These are phyloP conservation scores for Fusarium ambrosium DNA, from an alignment of 2,329 filamentous ascomycete genomes.

Conservation along the genomic window DNA sequence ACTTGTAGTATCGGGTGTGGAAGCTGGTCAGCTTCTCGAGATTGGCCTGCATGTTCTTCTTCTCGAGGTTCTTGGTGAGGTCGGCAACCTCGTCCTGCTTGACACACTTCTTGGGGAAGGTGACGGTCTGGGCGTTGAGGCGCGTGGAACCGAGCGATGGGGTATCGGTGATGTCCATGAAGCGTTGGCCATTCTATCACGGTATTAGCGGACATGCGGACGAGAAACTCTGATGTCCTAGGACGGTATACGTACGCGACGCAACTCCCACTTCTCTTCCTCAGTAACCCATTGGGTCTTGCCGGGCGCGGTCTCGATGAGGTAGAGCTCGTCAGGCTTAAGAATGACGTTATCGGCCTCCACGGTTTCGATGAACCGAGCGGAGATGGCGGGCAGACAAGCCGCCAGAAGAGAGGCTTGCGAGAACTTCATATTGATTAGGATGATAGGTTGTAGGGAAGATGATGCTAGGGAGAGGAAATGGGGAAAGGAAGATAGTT, in stretches of 20 bases:
- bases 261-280: conserved; percentile 93
- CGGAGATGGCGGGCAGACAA: conserved; percentile 67
- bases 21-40: conserved; percentile 84
- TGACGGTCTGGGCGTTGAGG: conserved; percentile 53
- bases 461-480: conserved; percentile 6
- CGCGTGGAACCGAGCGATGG: conserved; percentile 67
- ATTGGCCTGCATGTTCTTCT: conserved; percentile 81
- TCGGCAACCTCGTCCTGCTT: conserved; percentile 76
- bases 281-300: conserved; percentile 90
- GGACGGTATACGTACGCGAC: conserved; percentile 71
- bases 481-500: conserved; percentile 17
- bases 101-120: conserved; percentile 76
- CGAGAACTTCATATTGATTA: conserved; percentile 65
- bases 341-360: conserved; percentile 67
- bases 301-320: conserved; percentile 88
- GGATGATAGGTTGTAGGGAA: background rate
- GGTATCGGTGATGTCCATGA: conserved; percentile 93
- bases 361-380: conserved; percentile 68
- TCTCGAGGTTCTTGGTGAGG: conserved; percentile 77
- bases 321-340: conserved; percentile 62
- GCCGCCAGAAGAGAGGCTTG: conserved; percentile 67
- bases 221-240: background rate
- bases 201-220: conserved; percentile 10
- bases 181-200: conserved; percentile 83
- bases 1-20: conserved; percentile 87